Conservation (phyloP, 192 early-diverging fungal species). For the Coemansia sp. region DNA sequence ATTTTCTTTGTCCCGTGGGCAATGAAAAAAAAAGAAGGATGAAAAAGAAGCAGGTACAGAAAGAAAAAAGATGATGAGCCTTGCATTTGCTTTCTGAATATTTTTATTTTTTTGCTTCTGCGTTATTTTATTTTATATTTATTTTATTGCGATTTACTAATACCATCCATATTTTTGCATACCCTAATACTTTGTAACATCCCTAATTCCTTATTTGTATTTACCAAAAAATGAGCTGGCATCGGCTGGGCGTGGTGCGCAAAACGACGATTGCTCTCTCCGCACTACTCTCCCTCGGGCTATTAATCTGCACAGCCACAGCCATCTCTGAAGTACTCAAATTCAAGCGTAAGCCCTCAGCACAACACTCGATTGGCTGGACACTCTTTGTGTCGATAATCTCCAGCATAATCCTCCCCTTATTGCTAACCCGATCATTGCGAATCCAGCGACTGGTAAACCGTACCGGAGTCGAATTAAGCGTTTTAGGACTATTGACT, state of each 20-base stretch:
- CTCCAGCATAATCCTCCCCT: conserved; percentile 15
- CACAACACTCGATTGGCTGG: conserved; percentile 21
- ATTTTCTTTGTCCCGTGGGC: too few species aligned
- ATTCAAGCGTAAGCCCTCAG: background rate
- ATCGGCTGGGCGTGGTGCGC: conserved; percentile 19
- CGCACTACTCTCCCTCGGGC: conserved; percentile 1
- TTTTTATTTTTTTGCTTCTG: background rate
- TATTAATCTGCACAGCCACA: conserved; percentile 18
- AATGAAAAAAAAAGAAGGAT: too few species aligned
- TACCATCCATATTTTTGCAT: background rate
- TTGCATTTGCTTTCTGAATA: background rate
- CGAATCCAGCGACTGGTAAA: conserved; percentile 31
- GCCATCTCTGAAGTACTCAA: conserved; percentile 20
- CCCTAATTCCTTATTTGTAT: background rate
- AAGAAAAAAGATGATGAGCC: too few species aligned
- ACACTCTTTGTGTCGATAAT: conserved; percentile 29
- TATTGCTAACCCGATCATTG: conserved; percentile 18
- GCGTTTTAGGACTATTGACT: conserved; percentile 14
- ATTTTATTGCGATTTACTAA: background rate
- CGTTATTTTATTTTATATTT: conserved; percentile 4
- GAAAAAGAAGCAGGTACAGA: too few species aligned
- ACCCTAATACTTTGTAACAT: background rate
- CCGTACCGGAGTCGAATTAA: conserved; percentile 34
- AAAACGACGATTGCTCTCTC: conserved; percentile 12
- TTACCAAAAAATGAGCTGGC: conserved; percentile 18